Base-by-base conservation (phyloP, 176 grass and related monocot genomes). In the Alopecurus myosuroides region DNA sequence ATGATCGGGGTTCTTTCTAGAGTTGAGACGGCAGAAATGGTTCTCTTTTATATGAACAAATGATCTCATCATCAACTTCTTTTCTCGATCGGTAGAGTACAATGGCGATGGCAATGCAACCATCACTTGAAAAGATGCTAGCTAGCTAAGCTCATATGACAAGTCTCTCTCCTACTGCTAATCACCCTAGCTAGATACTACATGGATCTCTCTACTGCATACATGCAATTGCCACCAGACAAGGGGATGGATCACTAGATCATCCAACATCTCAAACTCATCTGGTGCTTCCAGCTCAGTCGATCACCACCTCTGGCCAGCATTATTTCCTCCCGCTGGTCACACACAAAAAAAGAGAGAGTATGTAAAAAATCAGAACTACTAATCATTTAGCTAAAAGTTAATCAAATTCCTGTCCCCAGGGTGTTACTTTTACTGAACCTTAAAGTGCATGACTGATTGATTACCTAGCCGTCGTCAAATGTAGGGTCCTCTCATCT, bases 241-340 rank as follows among this genome's bases (percentile, higher is more conserved):
- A 91, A 91, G 89, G 89, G 89, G 89, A 91, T 91, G 89, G 89
- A 91, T 74, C 44, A 28, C 78, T 91, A 19, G 70, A 83, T 91
- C 89, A 83, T 91, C 89, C 89, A 88, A 91, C 89, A 91, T 91
- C 89, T 85, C 89, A 88, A 88, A 91, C 89, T 91, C 81, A 88
- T 91, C 89, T 81, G 81, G 89, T 80, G 33, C 70, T 79, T 80
- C 68, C 68, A 45, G 37, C 57, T 75, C 75, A 53, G 29, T 39
- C n/a, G n/a, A n/a, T n/a, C 46, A 29, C 74, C 74, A 66, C 77
- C 11, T 39, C 18, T 18, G 44, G 7, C 63, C 76, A 80, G 31
- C 62, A 84, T 91, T 84, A 84, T 87, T 84, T 29, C 80, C 39
- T 77, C 85, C 85, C 81, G 61, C 28, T 50, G 23, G 2, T 6